phyloP scores from a whole-genome alignment of 73 alveolate species.

The Stentor coeruleus region DNA sequence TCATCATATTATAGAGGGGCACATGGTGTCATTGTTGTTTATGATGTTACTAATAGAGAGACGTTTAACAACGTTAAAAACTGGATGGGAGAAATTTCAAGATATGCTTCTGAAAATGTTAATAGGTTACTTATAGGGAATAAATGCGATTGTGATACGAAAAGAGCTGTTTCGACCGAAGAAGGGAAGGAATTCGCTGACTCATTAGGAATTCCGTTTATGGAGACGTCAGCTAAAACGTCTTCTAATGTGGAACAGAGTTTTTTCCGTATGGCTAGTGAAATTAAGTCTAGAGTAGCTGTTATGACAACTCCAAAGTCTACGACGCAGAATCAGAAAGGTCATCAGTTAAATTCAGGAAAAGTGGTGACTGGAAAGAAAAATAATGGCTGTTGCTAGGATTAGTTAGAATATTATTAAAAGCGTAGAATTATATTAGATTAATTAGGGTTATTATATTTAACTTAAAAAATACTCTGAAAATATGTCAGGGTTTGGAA shows the following conservation, averaged over 20 bases:
- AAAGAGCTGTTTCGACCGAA: conserved; percentile 69
- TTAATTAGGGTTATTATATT: no score
- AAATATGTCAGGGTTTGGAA: no score
- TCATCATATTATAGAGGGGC: conserved; percentile 37
- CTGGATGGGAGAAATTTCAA: conserved; percentile 43
- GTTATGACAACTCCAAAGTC: no score
- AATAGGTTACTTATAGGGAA: conserved; percentile 67
- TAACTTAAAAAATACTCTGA: no score
- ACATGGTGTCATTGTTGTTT: conserved; percentile 34
- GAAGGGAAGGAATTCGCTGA: conserved; percentile 66
- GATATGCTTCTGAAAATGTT: conserved; percentile 48
- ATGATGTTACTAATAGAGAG: conserved; percentile 31
- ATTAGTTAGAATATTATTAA: neutral
- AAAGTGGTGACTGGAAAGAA: neutral
- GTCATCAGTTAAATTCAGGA: neutral
- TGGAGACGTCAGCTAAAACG: conserved; percentile 52
- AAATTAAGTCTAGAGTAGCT: conserved; percentile 44
- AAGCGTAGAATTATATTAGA: no score
- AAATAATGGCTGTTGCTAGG: neutral
- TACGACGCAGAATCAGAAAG: neutral
- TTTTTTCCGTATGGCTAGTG: conserved; percentile 44
- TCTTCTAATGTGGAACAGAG: conserved; percentile 45
- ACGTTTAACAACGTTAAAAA: conserved; percentile 29
- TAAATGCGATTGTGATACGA: conserved; percentile 66
- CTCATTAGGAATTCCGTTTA: conserved; percentile 62